phyloP scores from a whole-genome alignment of 2,329 filamentous ascomycete species.

The Fusarium algeriense region DNA sequence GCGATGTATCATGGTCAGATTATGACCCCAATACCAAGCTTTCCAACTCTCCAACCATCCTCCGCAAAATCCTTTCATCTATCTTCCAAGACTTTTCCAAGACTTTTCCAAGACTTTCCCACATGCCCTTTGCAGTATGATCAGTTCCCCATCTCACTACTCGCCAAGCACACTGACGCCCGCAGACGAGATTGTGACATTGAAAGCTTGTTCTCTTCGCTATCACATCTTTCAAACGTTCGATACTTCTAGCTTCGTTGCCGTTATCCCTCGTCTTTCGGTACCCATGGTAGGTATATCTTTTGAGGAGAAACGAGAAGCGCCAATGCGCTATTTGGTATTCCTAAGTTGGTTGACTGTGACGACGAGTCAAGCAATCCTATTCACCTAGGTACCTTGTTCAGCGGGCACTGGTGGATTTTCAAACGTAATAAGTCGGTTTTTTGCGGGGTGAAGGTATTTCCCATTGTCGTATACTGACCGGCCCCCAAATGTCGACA shows the following conservation, averaged over 20 bases:
- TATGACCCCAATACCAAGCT: slow-evolving; percentile 32
- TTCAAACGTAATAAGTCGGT: slow-evolving; percentile 40
- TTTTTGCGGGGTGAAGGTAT: slow-evolving; percentile 11
- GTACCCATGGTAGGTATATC: not conserved
- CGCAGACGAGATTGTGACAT: slow-evolving; percentile 14
- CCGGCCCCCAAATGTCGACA: slow-evolving; percentile 1
- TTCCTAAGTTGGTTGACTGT: not conserved
- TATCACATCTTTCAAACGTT: not conserved
- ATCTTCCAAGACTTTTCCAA: slow-evolving; percentile 29
- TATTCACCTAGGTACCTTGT: slow-evolving; percentile 28
- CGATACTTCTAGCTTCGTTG: not conserved
- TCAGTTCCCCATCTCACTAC: slow-evolving; percentile 8
- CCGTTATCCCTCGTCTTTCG: not conserved
- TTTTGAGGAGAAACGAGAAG: not conserved
- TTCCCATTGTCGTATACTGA: not conserved
- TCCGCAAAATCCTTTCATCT: slow-evolving; percentile 19
- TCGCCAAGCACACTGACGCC: slow-evolving; percentile 31
- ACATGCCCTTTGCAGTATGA: slow-evolving; percentile 35
- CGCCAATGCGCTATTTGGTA: not conserved
- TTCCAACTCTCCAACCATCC: slow-evolving; percentile 21
- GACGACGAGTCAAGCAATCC: slow-evolving; percentile 7
- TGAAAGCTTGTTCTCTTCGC: not conserved
- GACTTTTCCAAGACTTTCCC: slow-evolving; percentile 33
- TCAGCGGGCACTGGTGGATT: slow-evolving; percentile 32
- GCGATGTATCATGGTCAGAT: slow-evolving; percentile 8